Base-by-base conservation (phyloP, 257 asterid species). In the Cordia subcordata region DNA sequence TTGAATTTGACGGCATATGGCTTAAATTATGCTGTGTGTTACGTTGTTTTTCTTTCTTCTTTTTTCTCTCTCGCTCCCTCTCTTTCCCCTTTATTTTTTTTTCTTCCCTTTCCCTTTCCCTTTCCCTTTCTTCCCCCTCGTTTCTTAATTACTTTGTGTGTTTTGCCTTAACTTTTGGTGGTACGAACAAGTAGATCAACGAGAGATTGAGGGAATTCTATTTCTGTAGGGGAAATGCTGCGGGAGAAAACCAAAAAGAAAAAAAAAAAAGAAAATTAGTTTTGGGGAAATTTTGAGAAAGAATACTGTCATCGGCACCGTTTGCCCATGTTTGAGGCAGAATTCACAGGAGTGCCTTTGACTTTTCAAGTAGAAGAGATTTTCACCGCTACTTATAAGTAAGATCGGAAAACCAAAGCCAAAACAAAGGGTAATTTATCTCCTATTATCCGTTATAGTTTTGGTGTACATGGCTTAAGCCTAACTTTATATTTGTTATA, bases 161-260 rank as follows among this genome's bases (percentile, higher is more conserved):
- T 68, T 69, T 58, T 50, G 60, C 68, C 68, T 65, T 77, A 46
- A 55, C 65, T 73, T 58, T 69, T 58, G 71, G 58, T 33, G 45
- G 52, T 51, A 44, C 64, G 68, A 35, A 5, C 66, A 47, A 40
- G 58, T 37, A 19, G 47, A 20, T 17, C 42, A 49, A 68, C 37
- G 56, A 51, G 64, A 50, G 58, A 63, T 39, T 45, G 32, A 21
- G 63, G 23, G 55, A 19, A n/a, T n/a, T n/a, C n/a, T n/a, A n/a
- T n/a, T n/a, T n/a, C n/a, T n/a, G n/a, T n/a, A n/a, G n/a, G n/a
- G n/a, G n/a, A n/a, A n/a, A n/a, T n/a, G n/a, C n/a, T n/a, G n/a
- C n/a, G n/a, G n/a, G n/a, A n/a, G n/a, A n/a, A n/a, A n/a, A n/a
- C n/a, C n/a, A n/a, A n/a, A n/a, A n/a, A n/a, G n/a, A n/a, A n/a